These are phyloP conservation scores for Kodamaea leandrae DNA, from an alignment of 805 yeast species.

Conservation along the genomic window DNA sequence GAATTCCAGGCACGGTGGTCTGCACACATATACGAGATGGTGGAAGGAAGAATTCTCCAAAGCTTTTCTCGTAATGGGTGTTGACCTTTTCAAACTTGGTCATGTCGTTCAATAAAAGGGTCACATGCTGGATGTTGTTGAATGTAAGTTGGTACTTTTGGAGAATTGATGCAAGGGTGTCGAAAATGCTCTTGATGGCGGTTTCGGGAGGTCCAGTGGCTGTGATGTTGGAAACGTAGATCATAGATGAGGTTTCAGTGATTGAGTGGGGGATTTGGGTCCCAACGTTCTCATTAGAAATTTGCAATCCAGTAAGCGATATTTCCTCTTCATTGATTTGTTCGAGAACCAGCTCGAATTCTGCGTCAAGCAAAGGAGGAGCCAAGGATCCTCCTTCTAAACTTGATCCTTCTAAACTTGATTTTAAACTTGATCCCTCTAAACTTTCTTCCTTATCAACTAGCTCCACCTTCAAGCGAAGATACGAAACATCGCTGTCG, in stretches of 20 bases:
- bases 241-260: constrained; percentile 15
- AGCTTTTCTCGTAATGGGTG: constrained; percentile 52
- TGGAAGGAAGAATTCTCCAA: constrained; percentile 59
- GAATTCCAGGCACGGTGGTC: constrained; percentile 46
- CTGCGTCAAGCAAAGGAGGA: constrained; percentile 35
- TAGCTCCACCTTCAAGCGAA: constrained; percentile 49
- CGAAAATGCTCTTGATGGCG: constrained; percentile 53
- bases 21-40: constrained; percentile 89
- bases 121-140: constrained; percentile 55
- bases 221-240: constrained; percentile 31
- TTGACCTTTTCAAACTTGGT: constrained; percentile 60
- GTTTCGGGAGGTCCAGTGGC: constrained; percentile 18
- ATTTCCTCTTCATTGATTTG: background rate
- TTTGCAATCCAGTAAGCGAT: background rate
- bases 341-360: constrained; percentile 37
- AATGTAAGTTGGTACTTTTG: constrained; percentile 27
- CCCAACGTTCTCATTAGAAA: background rate
- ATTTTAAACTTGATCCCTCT: constrained; percentile 12
- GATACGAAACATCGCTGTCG: constrained; percentile 68
- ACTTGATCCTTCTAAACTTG: background rate
- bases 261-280: background rate
- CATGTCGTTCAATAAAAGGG: constrained; percentile 66
- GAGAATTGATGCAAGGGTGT: constrained; percentile 38
- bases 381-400: too few relatives aligned
- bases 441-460: constrained; percentile 37